Percentiles rank a stretch among this genome's conserved stretches.
Conservation (phyloP, 2,329 filamentous ascomycete species). For the Penicillium sp. region DNA sequence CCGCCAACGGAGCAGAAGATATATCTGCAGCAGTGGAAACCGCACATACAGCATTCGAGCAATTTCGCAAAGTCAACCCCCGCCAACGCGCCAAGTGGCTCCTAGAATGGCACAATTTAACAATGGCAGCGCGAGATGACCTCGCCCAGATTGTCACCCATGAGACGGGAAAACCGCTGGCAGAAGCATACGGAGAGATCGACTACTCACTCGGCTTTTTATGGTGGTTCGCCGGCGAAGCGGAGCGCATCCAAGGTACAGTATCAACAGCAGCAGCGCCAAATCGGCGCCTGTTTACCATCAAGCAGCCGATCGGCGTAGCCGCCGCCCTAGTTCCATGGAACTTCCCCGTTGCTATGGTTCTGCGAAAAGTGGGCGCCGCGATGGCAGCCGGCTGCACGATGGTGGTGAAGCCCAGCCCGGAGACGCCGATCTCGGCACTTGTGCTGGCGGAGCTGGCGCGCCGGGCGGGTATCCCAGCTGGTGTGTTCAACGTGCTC, state of each 20-base stretch:
- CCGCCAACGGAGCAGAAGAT: constrained; percentile 56
- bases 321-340: constrained; percentile 68
- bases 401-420: constrained; percentile 71
- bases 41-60: constrained; percentile 60
- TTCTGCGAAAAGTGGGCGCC: constrained; percentile 65
- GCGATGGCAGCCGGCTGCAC: constrained; percentile 71
- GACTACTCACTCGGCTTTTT: constrained; percentile 56
- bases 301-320: constrained; percentile 73
- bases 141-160: constrained; percentile 63
- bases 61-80: constrained; percentile 60
- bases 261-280: constrained; percentile 60
- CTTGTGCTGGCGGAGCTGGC: constrained; percentile 56
- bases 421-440: constrained; percentile 62
- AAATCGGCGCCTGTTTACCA: constrained; percentile 64
- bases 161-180: constrained; percentile 59
- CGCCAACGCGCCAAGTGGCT: constrained; percentile 62
- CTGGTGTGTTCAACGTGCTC: constrained; percentile 61
- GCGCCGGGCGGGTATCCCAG: constrained; percentile 56
- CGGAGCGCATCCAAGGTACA: constrained; percentile 62
- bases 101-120: constrained; percentile 64
- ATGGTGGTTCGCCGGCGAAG: constrained; percentile 62
- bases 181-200: constrained; percentile 56
- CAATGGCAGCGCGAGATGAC: constrained; percentile 62
- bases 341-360: constrained; percentile 70
- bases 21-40: constrained; percentile 60